phyloP scores from a whole-genome alignment of 768 basidiomycete genomes.

The Podaxis carcinomalis region DNA sequence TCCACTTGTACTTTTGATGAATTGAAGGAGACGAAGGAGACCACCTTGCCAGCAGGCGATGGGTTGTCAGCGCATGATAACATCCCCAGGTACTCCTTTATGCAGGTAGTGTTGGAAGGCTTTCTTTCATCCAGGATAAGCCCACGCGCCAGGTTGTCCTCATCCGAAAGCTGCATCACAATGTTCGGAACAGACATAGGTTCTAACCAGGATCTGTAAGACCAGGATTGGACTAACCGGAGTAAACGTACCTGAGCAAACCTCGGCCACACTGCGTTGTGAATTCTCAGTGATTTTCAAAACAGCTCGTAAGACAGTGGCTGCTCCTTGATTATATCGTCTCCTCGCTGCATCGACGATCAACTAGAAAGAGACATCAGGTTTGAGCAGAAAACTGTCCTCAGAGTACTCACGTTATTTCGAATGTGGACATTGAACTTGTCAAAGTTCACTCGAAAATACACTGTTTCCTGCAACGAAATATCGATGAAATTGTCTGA shows the following conservation, averaged over 20 bases:
- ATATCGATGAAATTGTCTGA: slow-evolving; percentile 12
- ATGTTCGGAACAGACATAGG: slow-evolving; percentile 65
- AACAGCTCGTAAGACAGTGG: slow-evolving; percentile 63
- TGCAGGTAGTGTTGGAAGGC: slow-evolving; percentile 50
- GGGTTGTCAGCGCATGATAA: slow-evolving; percentile 82
- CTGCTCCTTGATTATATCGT: slow-evolving; percentile 75
- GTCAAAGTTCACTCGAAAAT: slow-evolving; percentile 87
- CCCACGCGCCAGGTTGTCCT: slow-evolving; percentile 56
- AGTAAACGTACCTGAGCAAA: slow-evolving; percentile 51
- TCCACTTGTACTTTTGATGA: slow-evolving; percentile 77
- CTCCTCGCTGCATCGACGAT: slow-evolving; percentile 73
- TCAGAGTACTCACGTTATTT: slow-evolving; percentile 57
- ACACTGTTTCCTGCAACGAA: slow-evolving; percentile 53
- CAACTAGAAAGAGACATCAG: slow-evolving; percentile 43
- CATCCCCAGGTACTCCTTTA: slow-evolving; percentile 81
- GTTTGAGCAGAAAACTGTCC: background rate
- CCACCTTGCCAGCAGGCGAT: slow-evolving; percentile 60
- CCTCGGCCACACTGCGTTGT: slow-evolving; percentile 57
- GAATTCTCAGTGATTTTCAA: slow-evolving; percentile 66
- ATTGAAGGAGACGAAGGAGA: slow-evolving; percentile 67
- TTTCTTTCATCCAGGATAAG: slow-evolving; percentile 54
- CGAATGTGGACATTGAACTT: slow-evolving; percentile 85
- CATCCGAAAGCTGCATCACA: slow-evolving; percentile 57
- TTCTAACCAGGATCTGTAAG: slow-evolving; percentile 33
- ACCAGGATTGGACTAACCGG: background rate